A percentile compares a stretch with the other conserved stretches of the same genome.
Evolutionary conservation across 176 grass and related monocot species (phyloP).

Genomic region (Carex littledalei): DNA sequence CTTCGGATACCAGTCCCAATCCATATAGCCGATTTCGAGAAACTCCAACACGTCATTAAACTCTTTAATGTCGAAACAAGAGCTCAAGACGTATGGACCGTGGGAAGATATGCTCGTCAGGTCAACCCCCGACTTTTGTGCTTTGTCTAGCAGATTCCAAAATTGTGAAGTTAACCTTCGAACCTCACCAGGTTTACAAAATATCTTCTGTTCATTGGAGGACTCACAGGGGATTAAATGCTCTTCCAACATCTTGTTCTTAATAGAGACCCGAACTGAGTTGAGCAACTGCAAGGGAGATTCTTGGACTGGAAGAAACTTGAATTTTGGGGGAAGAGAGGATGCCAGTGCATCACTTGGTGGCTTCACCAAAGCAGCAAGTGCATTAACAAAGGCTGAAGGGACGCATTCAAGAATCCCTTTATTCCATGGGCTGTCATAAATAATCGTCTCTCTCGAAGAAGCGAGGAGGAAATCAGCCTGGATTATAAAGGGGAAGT

Average conservation of each 20-base stretch:
- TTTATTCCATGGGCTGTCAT: conserved; percentile 65
- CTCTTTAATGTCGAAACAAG: conserved; percentile 34
- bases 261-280: conserved; percentile 41
- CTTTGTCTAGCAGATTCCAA: conserved; percentile 48
- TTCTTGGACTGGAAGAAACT: conserved; percentile 37
- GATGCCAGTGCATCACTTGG: conserved; percentile 25
- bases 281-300: conserved; percentile 41
- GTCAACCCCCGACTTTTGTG: conserved; percentile 25
- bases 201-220: conserved; percentile 44
- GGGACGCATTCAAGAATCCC: conserved; percentile 67
- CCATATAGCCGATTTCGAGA: conserved; percentile 38
- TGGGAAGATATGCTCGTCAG: conserved; percentile 41
- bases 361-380: conserved; percentile 44
- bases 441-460: conserved; percentile 53
- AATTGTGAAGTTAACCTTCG: conserved; percentile 35
- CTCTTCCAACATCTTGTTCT: conserved; percentile 39
- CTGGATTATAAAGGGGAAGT: conserved; percentile 72
- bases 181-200: conserved; percentile 48
- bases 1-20: conserved; percentile 47
- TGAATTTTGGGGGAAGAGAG: conserved; percentile 34
- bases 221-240: conserved; percentile 57
- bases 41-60: conserved; percentile 37
- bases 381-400: conserved; percentile 54
- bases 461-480: conserved; percentile 69
- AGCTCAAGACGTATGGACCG: conserved; percentile 50